A percentile compares a stretch with the other conserved stretches of the same genome.
Evolutionary conservation across 257 asterid species (phyloP).

Genomic region (Anisodus acutangulus): DNA sequence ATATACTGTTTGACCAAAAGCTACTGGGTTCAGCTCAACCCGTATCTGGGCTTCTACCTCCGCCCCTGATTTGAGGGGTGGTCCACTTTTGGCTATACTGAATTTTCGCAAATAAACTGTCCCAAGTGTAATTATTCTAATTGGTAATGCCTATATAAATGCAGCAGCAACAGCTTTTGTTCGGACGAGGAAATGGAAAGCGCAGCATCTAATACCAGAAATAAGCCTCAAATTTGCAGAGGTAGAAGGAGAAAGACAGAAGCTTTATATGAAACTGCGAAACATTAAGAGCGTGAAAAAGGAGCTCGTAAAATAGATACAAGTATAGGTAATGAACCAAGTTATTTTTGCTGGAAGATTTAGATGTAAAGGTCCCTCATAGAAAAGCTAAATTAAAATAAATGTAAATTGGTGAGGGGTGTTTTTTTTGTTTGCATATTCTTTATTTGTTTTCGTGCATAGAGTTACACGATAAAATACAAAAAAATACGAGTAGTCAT

Average conservation of each 20-base stretch:
- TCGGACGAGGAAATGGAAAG: constrained; percentile 20
- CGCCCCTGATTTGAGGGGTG: too few relatives aligned
- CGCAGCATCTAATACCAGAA: constrained; percentile 30
- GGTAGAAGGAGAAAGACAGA: constrained; percentile 97
- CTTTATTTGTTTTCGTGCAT: neutral
- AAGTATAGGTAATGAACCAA: constrained; percentile 13
- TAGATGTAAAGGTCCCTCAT: constrained; percentile 30
- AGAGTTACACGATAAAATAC: neutral
- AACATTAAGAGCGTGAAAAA: constrained; percentile 59
- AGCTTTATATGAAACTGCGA: constrained; percentile 85
- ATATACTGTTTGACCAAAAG: too few relatives aligned
- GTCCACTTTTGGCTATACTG: too few relatives aligned
- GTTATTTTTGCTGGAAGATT: constrained; percentile 33
- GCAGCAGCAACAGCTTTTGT: neutral
- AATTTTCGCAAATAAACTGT: too few relatives aligned
- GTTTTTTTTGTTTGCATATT: neutral
- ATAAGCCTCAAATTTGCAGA: constrained; percentile 98
- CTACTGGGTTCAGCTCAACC: too few relatives aligned
- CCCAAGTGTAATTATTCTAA: neutral
- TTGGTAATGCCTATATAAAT: neutral
- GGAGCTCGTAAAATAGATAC: constrained; percentile 39
- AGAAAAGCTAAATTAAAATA: neutral
- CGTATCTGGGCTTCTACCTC: too few relatives aligned
- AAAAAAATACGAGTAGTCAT: neutral
- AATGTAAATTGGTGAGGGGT: constrained; percentile 1